phyloP scores from a whole-genome alignment of 345 rosid genomes.

The Eucalyptus marginata region DNA sequence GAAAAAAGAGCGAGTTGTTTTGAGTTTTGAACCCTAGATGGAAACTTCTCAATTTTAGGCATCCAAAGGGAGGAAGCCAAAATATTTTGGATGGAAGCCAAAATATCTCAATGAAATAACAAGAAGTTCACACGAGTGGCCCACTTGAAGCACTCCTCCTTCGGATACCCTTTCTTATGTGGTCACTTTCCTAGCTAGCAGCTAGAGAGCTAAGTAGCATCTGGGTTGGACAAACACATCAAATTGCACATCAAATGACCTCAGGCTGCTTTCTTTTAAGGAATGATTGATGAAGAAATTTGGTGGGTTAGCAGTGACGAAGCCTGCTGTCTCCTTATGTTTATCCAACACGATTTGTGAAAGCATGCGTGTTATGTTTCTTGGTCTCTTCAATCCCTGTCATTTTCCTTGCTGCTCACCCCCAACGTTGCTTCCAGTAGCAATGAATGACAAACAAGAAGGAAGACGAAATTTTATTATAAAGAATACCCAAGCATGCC shows the following conservation, averaged over 20 bases:
- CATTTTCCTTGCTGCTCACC: not conserved
- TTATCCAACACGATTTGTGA: not conserved
- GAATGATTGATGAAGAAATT: not conserved
- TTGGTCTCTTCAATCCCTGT: not conserved
- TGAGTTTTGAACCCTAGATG: not conserved
- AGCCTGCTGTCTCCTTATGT: not conserved
- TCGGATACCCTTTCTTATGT: not conserved
- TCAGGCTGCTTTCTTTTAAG: not conserved
- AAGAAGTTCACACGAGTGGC: not conserved
- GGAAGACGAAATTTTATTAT: not conserved
- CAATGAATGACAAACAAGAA: not conserved
- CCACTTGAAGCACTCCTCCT: not conserved
- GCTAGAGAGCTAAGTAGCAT: not conserved
- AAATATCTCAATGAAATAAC: not conserved
- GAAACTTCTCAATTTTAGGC: not conserved
- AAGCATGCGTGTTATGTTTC: not conserved
- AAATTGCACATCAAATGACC: not conserved
- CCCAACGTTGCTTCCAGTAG: not conserved
- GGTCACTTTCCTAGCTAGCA: not conserved
- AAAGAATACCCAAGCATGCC: not conserved
- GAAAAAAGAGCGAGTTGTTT: not conserved
- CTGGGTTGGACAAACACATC: not conserved
- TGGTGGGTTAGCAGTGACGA: not conserved
- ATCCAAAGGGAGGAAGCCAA: not conserved
- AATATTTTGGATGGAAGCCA: not conserved